phyloP scores from a whole-genome alignment of 768 basidiomycete species.

The Pleurotus pulmonarius region DNA sequence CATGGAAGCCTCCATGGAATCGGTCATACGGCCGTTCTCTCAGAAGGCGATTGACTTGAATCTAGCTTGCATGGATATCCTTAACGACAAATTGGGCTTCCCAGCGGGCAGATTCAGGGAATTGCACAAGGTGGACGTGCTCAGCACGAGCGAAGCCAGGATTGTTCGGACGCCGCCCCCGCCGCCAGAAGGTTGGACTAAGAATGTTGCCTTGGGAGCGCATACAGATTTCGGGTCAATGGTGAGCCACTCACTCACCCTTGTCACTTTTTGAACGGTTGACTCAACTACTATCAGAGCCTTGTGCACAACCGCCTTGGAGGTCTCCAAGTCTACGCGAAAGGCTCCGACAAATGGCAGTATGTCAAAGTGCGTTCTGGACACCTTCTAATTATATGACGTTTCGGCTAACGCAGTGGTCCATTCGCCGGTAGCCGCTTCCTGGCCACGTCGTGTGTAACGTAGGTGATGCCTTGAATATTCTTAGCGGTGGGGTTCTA shows the following conservation, averaged over 20 bases:
- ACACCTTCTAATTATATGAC: slow-evolving; percentile 4
- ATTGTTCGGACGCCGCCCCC: slow-evolving; percentile 46
- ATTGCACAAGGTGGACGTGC: slow-evolving; percentile 12
- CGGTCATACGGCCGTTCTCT: slow-evolving; percentile 51
- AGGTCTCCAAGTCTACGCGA: slow-evolving; percentile 31
- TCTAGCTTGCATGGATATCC: slow-evolving; percentile 44
- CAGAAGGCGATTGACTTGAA: slow-evolving; percentile 56
- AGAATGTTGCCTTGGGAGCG: slow-evolving; percentile 42
- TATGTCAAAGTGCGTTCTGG: too few relatives aligned
- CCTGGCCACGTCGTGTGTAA: slow-evolving; percentile 59
- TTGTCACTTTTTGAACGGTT: background rate
- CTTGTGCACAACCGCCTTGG: slow-evolving; percentile 39
- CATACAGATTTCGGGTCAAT: slow-evolving; percentile 50
- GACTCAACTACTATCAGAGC: slow-evolving; percentile 17
- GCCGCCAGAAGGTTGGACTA: slow-evolving; percentile 26
- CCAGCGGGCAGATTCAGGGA: slow-evolving; percentile 28
- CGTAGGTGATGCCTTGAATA: slow-evolving; percentile 55
- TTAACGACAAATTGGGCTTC: slow-evolving; percentile 53
- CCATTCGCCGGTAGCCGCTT: slow-evolving; percentile 42
- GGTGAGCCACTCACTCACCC: background rate
- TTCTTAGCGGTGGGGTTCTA: slow-evolving; percentile 63
- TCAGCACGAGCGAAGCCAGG: slow-evolving; percentile 56
- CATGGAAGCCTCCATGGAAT: slow-evolving; percentile 46
- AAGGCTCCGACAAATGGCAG: too few relatives aligned
- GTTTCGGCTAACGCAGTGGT: background rate